Conservation (phyloP, 1,284 basidiomycete genomes). For the Baeospora myosura region DNA sequence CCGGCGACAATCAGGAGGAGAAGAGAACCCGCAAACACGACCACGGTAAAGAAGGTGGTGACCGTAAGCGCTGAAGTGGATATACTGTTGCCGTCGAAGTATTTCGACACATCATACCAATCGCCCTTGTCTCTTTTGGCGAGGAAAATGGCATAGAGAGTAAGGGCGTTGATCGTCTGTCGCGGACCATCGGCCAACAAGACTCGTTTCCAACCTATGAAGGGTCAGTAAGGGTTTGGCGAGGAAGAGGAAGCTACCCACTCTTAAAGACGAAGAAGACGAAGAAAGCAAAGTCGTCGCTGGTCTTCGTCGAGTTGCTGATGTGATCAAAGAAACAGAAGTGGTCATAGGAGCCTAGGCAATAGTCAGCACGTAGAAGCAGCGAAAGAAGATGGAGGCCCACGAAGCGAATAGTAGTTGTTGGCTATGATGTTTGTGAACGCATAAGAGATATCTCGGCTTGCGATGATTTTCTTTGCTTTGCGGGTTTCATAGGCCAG, state of each 20-base stretch:
- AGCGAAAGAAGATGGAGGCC: slow-evolving; percentile 12
- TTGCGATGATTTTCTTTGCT: slow-evolving; percentile 87
- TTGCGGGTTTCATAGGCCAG: slow-evolving; percentile 90
- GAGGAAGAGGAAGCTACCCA: slow-evolving; percentile 27
- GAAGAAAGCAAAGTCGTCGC: slow-evolving; percentile 97
- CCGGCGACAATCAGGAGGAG: slow-evolving; percentile 79
- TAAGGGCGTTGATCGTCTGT: slow-evolving; percentile 93
- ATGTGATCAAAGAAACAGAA: slow-evolving; percentile 99
- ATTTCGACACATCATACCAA: slow-evolving; percentile 65
- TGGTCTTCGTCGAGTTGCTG: slow-evolving; percentile 90
- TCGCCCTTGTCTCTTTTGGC: slow-evolving; percentile 59
- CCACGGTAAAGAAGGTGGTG: slow-evolving; percentile 85
- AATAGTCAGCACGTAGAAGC: slow-evolving; percentile 4
- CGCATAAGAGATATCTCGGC: slow-evolving; percentile 93
- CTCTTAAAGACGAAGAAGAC: slow-evolving; percentile 99
- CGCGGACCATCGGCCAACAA: slow-evolving; percentile 94
- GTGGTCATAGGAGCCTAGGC: slow-evolving; percentile 84
- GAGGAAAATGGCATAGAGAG: slow-evolving; percentile 86
- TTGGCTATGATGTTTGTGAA: slow-evolving; percentile 98
- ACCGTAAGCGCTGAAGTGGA: slow-evolving; percentile 82
- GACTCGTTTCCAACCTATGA: slow-evolving; percentile 88
- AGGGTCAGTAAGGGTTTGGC: slow-evolving; percentile 11
- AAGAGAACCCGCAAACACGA: slow-evolving; percentile 81
- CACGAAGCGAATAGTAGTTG: slow-evolving; percentile 88
- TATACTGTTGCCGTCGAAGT: slow-evolving; percentile 60